Evolutionary conservation across 768 basidiomycete species (phyloP).

Genomic region (Tephrocybe sp.): DNA sequence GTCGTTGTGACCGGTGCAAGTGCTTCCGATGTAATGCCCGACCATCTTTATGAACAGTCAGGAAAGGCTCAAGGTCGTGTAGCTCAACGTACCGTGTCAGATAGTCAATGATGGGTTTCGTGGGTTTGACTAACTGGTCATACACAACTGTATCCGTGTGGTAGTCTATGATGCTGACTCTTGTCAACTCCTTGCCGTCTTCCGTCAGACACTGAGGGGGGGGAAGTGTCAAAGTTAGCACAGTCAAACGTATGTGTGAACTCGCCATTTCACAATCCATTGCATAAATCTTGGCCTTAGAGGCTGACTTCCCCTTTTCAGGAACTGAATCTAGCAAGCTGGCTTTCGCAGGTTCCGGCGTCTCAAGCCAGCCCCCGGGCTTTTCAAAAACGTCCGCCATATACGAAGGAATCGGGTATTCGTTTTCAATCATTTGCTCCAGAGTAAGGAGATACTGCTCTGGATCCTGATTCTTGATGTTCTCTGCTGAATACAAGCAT

Average conservation of each 20-base stretch:
- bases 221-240: neutral
- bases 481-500: constrained; percentile 46
- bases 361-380: constrained; percentile 79
- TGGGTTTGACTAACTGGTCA: constrained; percentile 88
- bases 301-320: constrained; percentile 22
- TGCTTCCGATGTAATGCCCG: constrained; percentile 82
- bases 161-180: constrained; percentile 83
- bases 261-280: constrained; percentile 97
- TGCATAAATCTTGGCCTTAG: constrained; percentile 62
- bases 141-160: constrained; percentile 70
- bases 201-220: constrained; percentile 74
- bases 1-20: constrained; percentile 74
- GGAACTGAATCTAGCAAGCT: constrained; percentile 25
- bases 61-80: too few species aligned
- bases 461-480: constrained; percentile 59
- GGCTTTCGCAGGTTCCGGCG: constrained; percentile 45
- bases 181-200: constrained; percentile 85
- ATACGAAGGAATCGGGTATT: constrained; percentile 88
- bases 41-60: constrained; percentile 58
- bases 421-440: constrained; percentile 92
- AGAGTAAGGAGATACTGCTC: constrained; percentile 69
- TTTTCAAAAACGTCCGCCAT: constrained; percentile 69
- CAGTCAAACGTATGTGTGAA: neutral
- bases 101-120: constrained; percentile 84
- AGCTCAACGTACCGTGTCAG: constrained; percentile 66